Conservation (phyloP, 164 flowering plant species). For the Kalanchoe fedtschenkoi region DNA sequence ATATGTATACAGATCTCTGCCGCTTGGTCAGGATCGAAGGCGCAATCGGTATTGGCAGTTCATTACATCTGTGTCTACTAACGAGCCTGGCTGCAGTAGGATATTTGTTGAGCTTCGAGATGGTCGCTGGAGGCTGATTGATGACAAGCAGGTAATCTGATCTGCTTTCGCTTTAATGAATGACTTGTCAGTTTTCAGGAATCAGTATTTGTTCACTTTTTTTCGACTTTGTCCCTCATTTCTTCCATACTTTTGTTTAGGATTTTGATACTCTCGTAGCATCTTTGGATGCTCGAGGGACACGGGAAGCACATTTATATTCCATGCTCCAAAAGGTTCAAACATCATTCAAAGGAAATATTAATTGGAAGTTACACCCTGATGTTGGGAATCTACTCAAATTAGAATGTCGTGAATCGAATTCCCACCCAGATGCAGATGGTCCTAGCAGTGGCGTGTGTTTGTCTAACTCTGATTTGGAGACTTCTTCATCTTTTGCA, state of each 20-base stretch:
- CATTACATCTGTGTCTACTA: slow-evolving; percentile 48
- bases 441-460: slow-evolving; percentile 38
- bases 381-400: slow-evolving; percentile 12
- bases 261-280: slow-evolving; percentile 66
- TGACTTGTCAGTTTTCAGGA: not conserved
- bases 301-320: slow-evolving; percentile 70
- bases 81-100: slow-evolving; percentile 84
- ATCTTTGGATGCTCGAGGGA: slow-evolving; percentile 72
- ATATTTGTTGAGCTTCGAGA: slow-evolving; percentile 65
- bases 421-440: slow-evolving; percentile 23
- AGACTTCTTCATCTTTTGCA: slow-evolving; percentile 41
- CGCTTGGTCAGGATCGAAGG: slow-evolving; percentile 87
- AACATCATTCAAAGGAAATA: slow-evolving; percentile 46
- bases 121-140: slow-evolving; percentile 82
- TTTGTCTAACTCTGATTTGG: slow-evolving; percentile 25
- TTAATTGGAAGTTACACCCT: slow-evolving; percentile 20
- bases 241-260: slow-evolving; percentile 25
- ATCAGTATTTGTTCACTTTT: not conserved
- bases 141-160: slow-evolving; percentile 63
- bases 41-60: slow-evolving; percentile 89
- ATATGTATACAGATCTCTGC: slow-evolving; percentile 79
- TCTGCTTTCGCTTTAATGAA: not conserved
- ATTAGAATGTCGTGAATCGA: slow-evolving; percentile 22
- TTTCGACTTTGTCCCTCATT: not conserved
- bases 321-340: slow-evolving; percentile 65